Percentiles rank a stretch among this genome's conserved stretches.
Evolutionary conservation across 1,284 basidiomycete genomes (phyloP).

Genomic region (Ceratobasidium sp.): DNA sequence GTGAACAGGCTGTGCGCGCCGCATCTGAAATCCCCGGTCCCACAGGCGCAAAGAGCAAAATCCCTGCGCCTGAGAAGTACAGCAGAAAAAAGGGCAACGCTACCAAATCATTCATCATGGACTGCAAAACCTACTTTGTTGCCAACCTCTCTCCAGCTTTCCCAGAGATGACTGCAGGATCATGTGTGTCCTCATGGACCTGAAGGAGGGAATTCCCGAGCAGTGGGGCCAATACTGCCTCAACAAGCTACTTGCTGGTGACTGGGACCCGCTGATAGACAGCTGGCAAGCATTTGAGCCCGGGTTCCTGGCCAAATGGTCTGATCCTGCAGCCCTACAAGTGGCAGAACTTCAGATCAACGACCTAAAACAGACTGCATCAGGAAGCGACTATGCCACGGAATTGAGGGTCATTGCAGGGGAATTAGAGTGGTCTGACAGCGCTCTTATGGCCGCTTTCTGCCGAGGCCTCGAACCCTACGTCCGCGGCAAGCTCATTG

Average conservation of each 20-base stretch:
- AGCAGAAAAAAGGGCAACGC: conserved; percentile 4
- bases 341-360: neutral
- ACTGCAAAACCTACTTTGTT: neutral
- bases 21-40: neutral
- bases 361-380: neutral
- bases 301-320: neutral
- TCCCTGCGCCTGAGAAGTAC: neutral
- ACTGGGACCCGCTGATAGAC: neutral
- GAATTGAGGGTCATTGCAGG: neutral
- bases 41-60: neutral
- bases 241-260: neutral
- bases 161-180: neutral
- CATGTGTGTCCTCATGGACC: conserved; percentile 20
- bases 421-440: neutral
- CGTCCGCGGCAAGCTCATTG: neutral
- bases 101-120: neutral
- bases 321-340: neutral
- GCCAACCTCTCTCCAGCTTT: neutral
- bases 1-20: neutral
- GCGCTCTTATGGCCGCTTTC: neutral
- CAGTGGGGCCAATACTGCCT: conserved; percentile 9
- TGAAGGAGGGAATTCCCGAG: neutral
- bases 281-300: neutral
- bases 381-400: neutral
- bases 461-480: neutral